Percentiles rank a stretch among this genome's conserved stretches.
Conservation (phyloP, 192 early-diverging fungal species). For the Globomyces pollinis-pini region DNA sequence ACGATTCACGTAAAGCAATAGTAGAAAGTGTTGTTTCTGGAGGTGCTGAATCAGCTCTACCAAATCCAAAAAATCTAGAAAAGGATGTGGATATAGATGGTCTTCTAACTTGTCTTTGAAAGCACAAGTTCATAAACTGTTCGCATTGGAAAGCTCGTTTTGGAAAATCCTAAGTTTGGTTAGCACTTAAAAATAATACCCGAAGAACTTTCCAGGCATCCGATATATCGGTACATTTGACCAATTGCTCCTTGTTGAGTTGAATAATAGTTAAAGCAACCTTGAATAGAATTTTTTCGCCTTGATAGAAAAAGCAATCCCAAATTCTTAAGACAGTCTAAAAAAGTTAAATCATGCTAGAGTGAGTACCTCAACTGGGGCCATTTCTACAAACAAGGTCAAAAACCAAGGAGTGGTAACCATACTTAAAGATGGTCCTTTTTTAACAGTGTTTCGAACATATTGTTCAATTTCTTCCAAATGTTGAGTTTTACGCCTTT, state of each 20-base stretch:
- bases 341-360: neutral
- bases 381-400: constrained; percentile 68
- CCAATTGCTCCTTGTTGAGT: constrained; percentile 54
- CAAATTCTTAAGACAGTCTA: constrained; percentile 69
- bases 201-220: constrained; percentile 26
- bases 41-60: too few species aligned
- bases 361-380: constrained; percentile 54
- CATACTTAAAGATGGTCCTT: constrained; percentile 59
- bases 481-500: constrained; percentile 2
- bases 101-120: neutral
- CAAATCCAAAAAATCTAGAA: neutral
- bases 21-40: too few species aligned
- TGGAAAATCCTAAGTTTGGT: constrained; percentile 8
- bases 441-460: constrained; percentile 28
- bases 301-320: constrained; percentile 74
- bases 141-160: constrained; percentile 7
- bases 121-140: constrained; percentile 8
- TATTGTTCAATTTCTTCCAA: constrained; percentile 12
- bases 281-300: constrained; percentile 63
- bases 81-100: neutral
- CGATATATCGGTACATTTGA: constrained; percentile 25
- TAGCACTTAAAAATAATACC: too few species aligned
- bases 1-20: too few species aligned
- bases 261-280: constrained; percentile 66
- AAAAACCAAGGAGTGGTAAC: constrained; percentile 80